Conservation (phyloP, 305 asterid genomes). For the Nicotiana rustica region DNA sequence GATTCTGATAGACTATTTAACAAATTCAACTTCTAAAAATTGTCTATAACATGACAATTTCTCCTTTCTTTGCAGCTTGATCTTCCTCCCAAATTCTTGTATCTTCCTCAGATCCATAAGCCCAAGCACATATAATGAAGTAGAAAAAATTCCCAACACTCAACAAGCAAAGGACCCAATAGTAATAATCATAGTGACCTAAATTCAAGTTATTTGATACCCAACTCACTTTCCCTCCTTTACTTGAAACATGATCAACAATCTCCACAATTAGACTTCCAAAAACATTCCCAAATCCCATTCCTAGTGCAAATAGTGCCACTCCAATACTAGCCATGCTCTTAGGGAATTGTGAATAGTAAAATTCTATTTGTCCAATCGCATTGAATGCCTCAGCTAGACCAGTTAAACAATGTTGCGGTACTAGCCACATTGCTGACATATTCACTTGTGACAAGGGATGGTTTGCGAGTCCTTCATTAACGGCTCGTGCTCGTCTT, state of each 20-base stretch:
- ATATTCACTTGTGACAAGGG: conserved; percentile 56
- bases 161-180: conserved; percentile 60
- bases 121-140: conserved; percentile 49
- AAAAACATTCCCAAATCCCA: conserved; percentile 61
- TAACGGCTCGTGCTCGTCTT: conserved; percentile 54
- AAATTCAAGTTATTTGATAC: conserved; percentile 59
- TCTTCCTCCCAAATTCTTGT: conserved; percentile 45
- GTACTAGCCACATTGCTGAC: conserved; percentile 74
- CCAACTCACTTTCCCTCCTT: conserved; percentile 64
- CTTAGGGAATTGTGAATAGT: conserved; percentile 67
- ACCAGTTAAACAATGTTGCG: conserved; percentile 60
- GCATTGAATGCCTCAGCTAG: conserved; percentile 73
- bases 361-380: conserved; percentile 70
- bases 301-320: conserved; percentile 57
- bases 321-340: conserved; percentile 75
- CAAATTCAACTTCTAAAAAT: too few relatives aligned
- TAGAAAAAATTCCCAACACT: conserved; percentile 56
- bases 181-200: conserved; percentile 82
- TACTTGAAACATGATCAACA: conserved; percentile 45
- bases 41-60: not conserved
- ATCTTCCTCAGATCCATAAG: conserved; percentile 44
- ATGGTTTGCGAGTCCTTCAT: conserved; percentile 51
- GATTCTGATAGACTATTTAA: too few relatives aligned
- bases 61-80: conserved; percentile 37
- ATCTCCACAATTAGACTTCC: conserved; percentile 59